Evolutionary conservation across 345 rosid species (phyloP).

Genomic region (Euphorbia peplus): DNA sequence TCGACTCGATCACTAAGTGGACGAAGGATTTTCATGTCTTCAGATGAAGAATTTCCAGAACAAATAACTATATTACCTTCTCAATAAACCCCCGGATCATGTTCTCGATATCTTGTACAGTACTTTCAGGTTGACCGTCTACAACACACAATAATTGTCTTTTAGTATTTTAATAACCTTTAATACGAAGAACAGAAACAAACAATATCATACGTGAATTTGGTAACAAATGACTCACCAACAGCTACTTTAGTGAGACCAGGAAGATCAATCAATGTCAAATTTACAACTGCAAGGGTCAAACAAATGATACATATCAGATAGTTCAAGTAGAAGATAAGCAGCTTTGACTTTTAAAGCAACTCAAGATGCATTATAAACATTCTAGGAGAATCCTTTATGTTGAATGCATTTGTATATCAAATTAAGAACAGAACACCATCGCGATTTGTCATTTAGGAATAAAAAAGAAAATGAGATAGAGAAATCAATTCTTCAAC

Average conservation of each 20-base stretch:
- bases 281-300: constrained; percentile 70
- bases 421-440: not conserved
- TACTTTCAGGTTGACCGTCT: constrained; percentile 93
- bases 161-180: constrained; percentile 11
- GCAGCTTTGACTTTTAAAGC: not conserved
- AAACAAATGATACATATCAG: constrained; percentile 11
- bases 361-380: not conserved
- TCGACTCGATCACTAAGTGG: not conserved
- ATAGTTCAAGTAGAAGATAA: not conserved
- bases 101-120: constrained; percentile 82
- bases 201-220: constrained; percentile 2
- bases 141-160: constrained; percentile 19
- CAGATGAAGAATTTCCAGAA: constrained; percentile 5
- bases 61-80: constrained; percentile 47
- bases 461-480: constrained; percentile 2
- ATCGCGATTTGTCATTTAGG: not conserved
- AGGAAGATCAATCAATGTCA: constrained; percentile 94
- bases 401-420: not conserved
- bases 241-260: constrained; percentile 98
- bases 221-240: constrained; percentile 47
- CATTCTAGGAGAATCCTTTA: not conserved
- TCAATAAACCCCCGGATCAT: constrained; percentile 87
- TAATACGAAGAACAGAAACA: not conserved
- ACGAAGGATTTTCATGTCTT: not conserved
- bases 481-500: not conserved